A percentile compares a stretch with the other conserved stretches of the same genome.
These are phyloP conservation scores for Centrapalus pauciflorus DNA, from an alignment of 129 eudicot genomes.

Conservation along the genomic window DNA sequence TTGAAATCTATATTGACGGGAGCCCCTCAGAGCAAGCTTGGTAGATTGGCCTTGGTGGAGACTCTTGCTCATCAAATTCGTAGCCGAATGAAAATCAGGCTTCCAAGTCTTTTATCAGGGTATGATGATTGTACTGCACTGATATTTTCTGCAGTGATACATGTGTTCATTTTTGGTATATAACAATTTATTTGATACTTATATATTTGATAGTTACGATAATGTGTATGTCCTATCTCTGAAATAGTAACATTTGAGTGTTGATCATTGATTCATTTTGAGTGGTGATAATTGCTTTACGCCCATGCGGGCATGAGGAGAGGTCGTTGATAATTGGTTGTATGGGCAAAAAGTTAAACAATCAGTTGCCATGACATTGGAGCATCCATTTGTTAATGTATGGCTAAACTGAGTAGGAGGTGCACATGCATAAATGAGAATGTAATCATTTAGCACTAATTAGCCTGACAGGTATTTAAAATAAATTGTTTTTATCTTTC, in stretches of 20 bases:
- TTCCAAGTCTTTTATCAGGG: constrained; percentile 97
- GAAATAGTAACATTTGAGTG: background rate
- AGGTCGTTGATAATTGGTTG: background rate
- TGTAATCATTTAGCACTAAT: background rate
- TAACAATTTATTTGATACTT: background rate
- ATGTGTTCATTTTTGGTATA: background rate
- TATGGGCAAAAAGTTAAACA: background rate
- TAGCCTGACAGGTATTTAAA: background rate
- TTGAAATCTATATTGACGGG: constrained; percentile 87
- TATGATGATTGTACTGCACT: no score
- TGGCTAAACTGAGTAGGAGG: background rate
- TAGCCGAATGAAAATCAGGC: constrained; percentile 85
- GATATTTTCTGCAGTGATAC: background rate
- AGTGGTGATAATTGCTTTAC: no score
- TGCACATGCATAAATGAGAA: background rate
- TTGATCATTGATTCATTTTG: no score
- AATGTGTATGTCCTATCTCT: background rate
- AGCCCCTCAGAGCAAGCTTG: constrained; percentile 93
- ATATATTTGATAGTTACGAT: background rate
- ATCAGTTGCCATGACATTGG: background rate
- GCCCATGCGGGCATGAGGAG: background rate
- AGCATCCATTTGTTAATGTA: background rate
- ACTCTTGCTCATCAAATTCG: constrained; percentile 89
- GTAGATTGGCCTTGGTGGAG: constrained; percentile 93
- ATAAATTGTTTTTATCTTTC: background rate